Evolutionary conservation across 805 yeast genomes (phyloP).

Genomic region (Clavispora santaluciae): DNA sequence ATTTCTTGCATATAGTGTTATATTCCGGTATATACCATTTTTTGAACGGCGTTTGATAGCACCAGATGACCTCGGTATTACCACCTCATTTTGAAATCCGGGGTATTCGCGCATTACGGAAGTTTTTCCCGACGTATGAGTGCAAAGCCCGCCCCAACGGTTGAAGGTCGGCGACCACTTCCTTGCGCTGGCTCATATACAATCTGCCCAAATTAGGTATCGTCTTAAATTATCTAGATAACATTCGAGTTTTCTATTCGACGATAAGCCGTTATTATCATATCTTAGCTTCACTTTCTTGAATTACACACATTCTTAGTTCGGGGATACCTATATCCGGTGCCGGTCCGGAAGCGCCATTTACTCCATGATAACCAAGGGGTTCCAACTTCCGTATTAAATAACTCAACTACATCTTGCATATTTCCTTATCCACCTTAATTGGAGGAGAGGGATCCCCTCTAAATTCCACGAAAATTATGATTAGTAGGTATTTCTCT

Average conservation of each 20-base stretch:
- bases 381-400: too few species aligned
- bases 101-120: not conserved
- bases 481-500: too few species aligned
- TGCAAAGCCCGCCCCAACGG: not conserved
- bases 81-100: not conserved
- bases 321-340: too few species aligned
- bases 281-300: too few species aligned
- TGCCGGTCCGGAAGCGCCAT: too few species aligned
- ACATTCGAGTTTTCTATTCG: not conserved
- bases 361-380: too few species aligned
- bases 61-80: not conserved
- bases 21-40: not conserved
- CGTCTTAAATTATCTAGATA: not conserved
- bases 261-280: not conserved
- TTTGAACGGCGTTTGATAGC: not conserved
- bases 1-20: not conserved
- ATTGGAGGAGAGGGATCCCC: too few species aligned
- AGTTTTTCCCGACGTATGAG: not conserved
- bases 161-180: not conserved
- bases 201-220: not conserved
- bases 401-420: too few species aligned
- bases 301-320: too few species aligned
- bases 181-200: not conserved
- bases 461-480: too few species aligned
- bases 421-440: too few species aligned